Conservation (phyloP, 2,329 filamentous ascomycete species). For the Trichophyton schoenleinii region DNA sequence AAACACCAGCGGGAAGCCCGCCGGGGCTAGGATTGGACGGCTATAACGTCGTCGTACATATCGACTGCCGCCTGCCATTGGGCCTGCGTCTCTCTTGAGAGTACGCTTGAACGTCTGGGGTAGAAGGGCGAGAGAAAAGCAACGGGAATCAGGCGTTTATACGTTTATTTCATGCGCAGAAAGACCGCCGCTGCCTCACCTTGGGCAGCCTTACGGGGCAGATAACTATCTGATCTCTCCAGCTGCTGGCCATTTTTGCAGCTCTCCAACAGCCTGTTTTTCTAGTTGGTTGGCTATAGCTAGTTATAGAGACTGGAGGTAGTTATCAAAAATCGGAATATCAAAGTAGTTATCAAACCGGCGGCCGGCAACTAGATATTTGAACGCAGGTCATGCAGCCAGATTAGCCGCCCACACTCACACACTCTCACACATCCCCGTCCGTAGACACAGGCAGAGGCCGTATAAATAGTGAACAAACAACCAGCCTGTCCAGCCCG, state of each 20-base stretch:
- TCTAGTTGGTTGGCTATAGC: too few relatives aligned
- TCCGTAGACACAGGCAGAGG: too few relatives aligned
- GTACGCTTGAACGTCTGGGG: conserved; percentile 5
- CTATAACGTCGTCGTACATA: neutral
- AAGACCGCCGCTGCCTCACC: conserved; percentile 26
- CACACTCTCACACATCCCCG: too few relatives aligned
- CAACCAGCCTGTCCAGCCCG: neutral
- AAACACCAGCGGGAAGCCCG: neutral
- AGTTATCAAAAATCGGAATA: too few relatives aligned
- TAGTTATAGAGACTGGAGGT: too few relatives aligned
- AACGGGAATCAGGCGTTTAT: conserved; percentile 15
- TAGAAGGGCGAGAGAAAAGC: conserved; percentile 3
- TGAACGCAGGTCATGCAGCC: too few relatives aligned
- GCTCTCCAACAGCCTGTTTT: neutral
- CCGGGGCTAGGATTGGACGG: neutral
- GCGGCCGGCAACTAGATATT: too few relatives aligned
- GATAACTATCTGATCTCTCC: neutral
- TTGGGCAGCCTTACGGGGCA: conserved; percentile 21
- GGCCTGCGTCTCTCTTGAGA: neutral
- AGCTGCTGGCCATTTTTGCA: neutral
- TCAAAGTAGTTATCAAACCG: too few relatives aligned
- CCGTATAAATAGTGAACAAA: neutral
- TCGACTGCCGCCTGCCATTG: neutral
- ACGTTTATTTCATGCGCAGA: conserved; percentile 4
- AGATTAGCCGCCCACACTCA: too few relatives aligned